A percentile compares a stretch with the other conserved stretches of the same genome.
Evolutionary conservation across 2,329 filamentous ascomycete species (phyloP).

Genomic region (Trichoderma cornu-damae): DNA sequence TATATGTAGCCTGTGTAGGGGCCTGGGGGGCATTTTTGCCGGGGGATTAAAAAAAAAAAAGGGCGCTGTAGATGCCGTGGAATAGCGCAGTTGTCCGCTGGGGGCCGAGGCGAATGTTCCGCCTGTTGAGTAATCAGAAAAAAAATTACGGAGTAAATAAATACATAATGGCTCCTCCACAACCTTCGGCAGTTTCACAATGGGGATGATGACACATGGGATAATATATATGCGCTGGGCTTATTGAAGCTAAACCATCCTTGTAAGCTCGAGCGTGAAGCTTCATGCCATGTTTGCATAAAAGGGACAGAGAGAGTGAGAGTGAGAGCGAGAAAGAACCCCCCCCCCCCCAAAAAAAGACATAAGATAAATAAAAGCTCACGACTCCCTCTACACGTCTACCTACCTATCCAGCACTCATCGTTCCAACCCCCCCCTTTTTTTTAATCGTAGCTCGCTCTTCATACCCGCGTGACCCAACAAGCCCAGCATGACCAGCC

Average conservation of each 20-base stretch:
- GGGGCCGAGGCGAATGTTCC: not conserved
- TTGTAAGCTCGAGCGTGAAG: not conserved
- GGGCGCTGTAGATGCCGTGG: not conserved
- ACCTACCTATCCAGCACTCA: not conserved
- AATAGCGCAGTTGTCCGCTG: not conserved
- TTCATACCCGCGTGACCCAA: not conserved
- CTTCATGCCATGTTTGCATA: not conserved
- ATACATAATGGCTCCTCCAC: too few species aligned
- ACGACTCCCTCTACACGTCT: not conserved
- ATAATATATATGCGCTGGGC: not conserved
- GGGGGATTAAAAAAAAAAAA: too few species aligned
- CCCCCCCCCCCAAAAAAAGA: too few species aligned
- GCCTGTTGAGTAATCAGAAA: slow-evolving; percentile 2
- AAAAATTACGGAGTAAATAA: too few species aligned
- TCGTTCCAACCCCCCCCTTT: not conserved
- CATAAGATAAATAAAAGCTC: too few species aligned
- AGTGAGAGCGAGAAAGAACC: too few species aligned
- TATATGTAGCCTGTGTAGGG: too few species aligned
- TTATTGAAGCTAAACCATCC: not conserved
- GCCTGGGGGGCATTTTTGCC: not conserved
- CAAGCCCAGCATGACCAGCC: slow-evolving; percentile 19
- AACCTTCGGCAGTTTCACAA: slow-evolving; percentile 1
- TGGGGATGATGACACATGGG: not conserved
- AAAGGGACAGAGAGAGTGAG: too few species aligned
- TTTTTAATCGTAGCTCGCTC: not conserved